These are phyloP conservation scores for Suhomyces choctaworum DNA, from an alignment of 1,139 yeast genomes.

Conservation along the genomic window DNA sequence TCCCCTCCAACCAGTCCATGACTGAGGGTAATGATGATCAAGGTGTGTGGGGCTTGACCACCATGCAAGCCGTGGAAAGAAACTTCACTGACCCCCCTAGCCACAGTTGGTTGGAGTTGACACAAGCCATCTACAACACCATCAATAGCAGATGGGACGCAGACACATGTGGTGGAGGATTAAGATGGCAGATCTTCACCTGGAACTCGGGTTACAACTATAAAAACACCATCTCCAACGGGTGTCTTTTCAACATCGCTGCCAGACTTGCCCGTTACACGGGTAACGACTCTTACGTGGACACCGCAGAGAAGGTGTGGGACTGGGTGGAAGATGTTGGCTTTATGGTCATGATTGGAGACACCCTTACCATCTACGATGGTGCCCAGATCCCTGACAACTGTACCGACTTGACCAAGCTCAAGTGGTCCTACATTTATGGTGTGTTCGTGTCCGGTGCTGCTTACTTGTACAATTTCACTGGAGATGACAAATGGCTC, in stretches of 20 bases:
- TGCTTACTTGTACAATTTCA: constrained; percentile 78
- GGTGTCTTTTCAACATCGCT: constrained; percentile 84
- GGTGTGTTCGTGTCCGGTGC: constrained; percentile 80
- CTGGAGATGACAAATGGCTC: constrained; percentile 69
- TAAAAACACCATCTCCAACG: constrained; percentile 87
- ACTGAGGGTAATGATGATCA: constrained; percentile 75
- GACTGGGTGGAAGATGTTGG: constrained; percentile 75
- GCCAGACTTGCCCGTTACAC: constrained; percentile 87
- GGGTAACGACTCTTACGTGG: constrained; percentile 67
- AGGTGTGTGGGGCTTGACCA: constrained; percentile 67
- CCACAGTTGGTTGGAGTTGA: constrained; percentile 71
- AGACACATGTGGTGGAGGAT: constrained; percentile 76
- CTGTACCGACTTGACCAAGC: constrained; percentile 59
- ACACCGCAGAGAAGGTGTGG: constrained; percentile 78
- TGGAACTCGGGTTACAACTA: constrained; percentile 95
- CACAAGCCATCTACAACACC: constrained; percentile 84
- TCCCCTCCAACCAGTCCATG: constrained; percentile 59
- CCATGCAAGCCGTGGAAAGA: constrained; percentile 62
- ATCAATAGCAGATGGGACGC: constrained; percentile 89
- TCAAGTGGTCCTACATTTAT: constrained; percentile 87
- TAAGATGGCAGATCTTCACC: constrained; percentile 94
- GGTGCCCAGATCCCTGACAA: constrained; percentile 65
- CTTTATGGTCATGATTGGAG: constrained; percentile 49
- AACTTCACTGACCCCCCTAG: constrained; percentile 51
- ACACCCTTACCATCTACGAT: constrained; percentile 59